These are phyloP conservation scores for Adansonia gregorii DNA, from an alignment of 441 rosid genomes.

Conservation along the genomic window DNA sequence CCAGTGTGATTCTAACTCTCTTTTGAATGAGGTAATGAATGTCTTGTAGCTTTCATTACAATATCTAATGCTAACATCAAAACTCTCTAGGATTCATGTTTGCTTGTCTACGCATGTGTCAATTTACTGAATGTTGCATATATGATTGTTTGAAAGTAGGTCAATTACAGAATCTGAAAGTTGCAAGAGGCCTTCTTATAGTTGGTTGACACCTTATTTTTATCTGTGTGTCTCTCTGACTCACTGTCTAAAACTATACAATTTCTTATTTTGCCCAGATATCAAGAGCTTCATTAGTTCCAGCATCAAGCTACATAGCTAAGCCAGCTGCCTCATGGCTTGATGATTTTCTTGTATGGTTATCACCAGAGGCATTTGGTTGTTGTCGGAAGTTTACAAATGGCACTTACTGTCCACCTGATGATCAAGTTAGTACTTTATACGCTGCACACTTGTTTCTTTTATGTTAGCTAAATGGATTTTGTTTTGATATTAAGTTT, in stretches of 20 bases:
- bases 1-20: conserved; percentile 87
- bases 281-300: conserved; percentile 75
- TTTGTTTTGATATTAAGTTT: background rate
- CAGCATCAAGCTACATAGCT: conserved; percentile 89
- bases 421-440: conserved; percentile 72
- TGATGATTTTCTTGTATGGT: conserved; percentile 99
- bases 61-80: background rate
- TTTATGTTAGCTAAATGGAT: conserved; percentile 17
- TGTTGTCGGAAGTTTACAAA: conserved; percentile 95
- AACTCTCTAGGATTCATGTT: background rate
- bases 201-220: conserved; percentile 22
- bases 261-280: conserved; percentile 45
- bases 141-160: background rate
- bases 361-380: conserved; percentile 99
- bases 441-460: background rate
- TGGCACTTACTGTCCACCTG: conserved; percentile 94
- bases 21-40: conserved; percentile 80
- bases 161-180: background rate
- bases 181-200: conserved; percentile 7
- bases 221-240: background rate
- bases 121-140: background rate
- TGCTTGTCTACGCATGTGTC: background rate
- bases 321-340: conserved; percentile 99
- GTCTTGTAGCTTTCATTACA: background rate
- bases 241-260: background rate